These are phyloP conservation scores for Tripidium arundinaceum DNA, from an alignment of 202 grass and related monocot species.

Conservation along the genomic window DNA sequence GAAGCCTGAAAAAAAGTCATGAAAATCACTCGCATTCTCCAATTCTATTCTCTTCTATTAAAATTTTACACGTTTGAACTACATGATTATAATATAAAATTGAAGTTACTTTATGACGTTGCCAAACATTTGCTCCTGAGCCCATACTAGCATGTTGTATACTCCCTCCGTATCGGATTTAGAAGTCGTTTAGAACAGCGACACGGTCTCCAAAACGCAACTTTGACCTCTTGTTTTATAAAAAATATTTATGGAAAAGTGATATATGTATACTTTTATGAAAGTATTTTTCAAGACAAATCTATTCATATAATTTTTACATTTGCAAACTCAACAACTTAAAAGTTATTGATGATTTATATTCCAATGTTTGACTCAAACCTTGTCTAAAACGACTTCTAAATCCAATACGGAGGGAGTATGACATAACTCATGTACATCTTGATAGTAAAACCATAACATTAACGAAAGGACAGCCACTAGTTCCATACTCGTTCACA, in stretches of 20 bases:
- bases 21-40: constrained; percentile 26
- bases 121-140: constrained; percentile 6
- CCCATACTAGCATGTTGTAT: neutral
- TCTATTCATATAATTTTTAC: too few species aligned
- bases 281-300: too few species aligned
- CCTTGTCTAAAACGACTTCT: too few species aligned
- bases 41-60: neutral
- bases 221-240: too few species aligned
- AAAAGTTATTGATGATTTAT: neutral
- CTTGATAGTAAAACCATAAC: neutral
- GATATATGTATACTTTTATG: too few species aligned
- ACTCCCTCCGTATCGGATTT: too few species aligned
- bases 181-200: neutral
- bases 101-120: neutral
- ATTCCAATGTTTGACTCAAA: neutral
- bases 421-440: neutral
- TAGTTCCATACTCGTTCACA: neutral
- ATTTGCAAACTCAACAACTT: too few species aligned
- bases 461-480: neutral
- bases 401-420: too few species aligned
- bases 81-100: constrained; percentile 7
- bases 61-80: neutral
- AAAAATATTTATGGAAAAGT: too few species aligned
- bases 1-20: constrained; percentile 51
- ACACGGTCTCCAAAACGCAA: too few species aligned